Evolutionary conservation across 768 basidiomycete species (phyloP), one percentile per base, ranked within the genome.

Genomic region (Neoboletus brunneissimus): DNA sequence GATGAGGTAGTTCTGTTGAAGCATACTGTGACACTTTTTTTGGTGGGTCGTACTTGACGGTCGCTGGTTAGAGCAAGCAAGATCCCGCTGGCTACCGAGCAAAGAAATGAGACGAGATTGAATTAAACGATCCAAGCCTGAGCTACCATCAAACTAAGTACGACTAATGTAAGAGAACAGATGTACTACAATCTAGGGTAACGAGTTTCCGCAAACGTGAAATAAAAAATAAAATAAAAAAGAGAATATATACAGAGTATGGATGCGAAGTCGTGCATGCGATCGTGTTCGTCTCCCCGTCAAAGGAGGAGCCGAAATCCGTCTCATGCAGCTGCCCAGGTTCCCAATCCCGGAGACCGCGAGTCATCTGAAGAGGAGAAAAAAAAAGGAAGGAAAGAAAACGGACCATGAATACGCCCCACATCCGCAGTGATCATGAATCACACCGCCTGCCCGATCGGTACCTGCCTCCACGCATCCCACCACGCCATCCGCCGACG

Each of bases 401-500:
- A 43, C 2, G 37, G 4, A 32, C 25, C 27, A 22, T 32, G 5
- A 2, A 34, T 23, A 4, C 6, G 31, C n/a, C 31, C 27, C 2
- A n/a, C 15, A 2, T 16, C 7, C 34, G 4, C 27, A 4, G 27
- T 6, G 27, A 6, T n/a, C 7, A 27, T 23, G 1, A 22, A 27
- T 63, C 55, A 77, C 31, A 76, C 59, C 7, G 76, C 75, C 43
- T 68, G 70, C 15, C 75, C 75, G 46, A 72, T 67, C 42, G 62
- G 67, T 1, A 55, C 64, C 42, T 70, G 60, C n/a, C 61, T 53
- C 72, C 73, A 79, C 4, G 63, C 61, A 4, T 80, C 72, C 79
- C 79, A 81, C 46, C 80, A 69, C 0, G 59, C 61, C 50, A 59
- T 64, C 25, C 80, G 65, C 35, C 70, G 59, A n/a, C 61, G 63